A percentile compares a stretch with the other conserved stretches of the same genome.
phyloP scores from a whole-genome alignment of 257 asterid genomes.

The Petunia axillaris region DNA sequence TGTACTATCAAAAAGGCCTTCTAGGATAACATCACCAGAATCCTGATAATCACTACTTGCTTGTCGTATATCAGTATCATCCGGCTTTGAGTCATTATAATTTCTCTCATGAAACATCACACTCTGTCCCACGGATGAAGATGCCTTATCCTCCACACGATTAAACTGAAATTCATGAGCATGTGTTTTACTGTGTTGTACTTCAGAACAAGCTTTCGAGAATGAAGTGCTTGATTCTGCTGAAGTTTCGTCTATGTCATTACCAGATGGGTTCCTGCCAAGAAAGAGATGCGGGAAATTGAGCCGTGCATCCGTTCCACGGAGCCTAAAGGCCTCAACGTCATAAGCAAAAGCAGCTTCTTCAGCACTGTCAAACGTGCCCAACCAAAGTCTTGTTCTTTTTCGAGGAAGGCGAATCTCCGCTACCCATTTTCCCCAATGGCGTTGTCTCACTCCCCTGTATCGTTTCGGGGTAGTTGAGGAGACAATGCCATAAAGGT shows the following conservation, averaged over 20 bases:
- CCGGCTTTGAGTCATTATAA: neutral
- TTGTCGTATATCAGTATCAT: neutral
- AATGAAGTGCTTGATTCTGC: neutral
- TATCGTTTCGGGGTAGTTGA: constrained; percentile 35
- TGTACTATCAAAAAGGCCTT: neutral
- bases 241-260: neutral
- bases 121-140: neutral
- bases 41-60: constrained; percentile 5
- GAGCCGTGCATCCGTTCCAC: constrained; percentile 48
- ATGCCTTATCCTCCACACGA: neutral
- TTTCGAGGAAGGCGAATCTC: constrained; percentile 59
- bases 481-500: neutral
- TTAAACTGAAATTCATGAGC: neutral
- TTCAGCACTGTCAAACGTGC: constrained; percentile 49
- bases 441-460: constrained; percentile 60
- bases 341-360: constrained; percentile 63
- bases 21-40: neutral
- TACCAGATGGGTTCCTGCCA: neutral
- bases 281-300: constrained; percentile 52
- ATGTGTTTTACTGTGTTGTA: neutral
- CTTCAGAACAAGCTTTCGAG: neutral
- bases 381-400: constrained; percentile 57
- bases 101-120: neutral
- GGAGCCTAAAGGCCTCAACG: constrained; percentile 47
- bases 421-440: constrained; percentile 67